Conservation (phyloP, 257 asterid genomes). For the Forsythia suspensa region DNA sequence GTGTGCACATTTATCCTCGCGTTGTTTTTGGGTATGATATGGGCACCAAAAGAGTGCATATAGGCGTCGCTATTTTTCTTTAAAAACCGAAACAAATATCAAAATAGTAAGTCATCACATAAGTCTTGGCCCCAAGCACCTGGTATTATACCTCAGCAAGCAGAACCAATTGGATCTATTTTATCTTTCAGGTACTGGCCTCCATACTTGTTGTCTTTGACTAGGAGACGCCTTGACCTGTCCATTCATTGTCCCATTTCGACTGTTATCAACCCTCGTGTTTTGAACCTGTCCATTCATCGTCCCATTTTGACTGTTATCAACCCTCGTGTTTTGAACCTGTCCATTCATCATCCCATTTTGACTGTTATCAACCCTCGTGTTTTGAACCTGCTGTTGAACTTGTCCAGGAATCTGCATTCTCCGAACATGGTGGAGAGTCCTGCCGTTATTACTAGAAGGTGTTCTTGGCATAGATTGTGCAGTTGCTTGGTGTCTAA, state of each 20-base stretch:
- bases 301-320: slow-evolving; percentile 21
- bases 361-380: slow-evolving; percentile 17
- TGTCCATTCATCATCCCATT: slow-evolving; percentile 25
- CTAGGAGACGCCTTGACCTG: slow-evolving; percentile 37
- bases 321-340: slow-evolving; percentile 19
- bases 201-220: slow-evolving; percentile 55
- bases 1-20: background rate
- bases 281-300: slow-evolving; percentile 20
- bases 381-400: slow-evolving; percentile 27
- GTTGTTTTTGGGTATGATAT: background rate
- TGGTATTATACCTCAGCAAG: slow-evolving; percentile 10
- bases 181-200: slow-evolving; percentile 38
- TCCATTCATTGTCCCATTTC: slow-evolving; percentile 24
- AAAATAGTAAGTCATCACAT: background rate
- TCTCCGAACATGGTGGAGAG: slow-evolving; percentile 29
- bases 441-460: slow-evolving; percentile 23
- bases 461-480: slow-evolving; percentile 15
- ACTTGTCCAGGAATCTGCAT: slow-evolving; percentile 23
- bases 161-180: slow-evolving; percentile 18
- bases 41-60: background rate
- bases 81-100: background rate
- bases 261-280: slow-evolving; percentile 13
- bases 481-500: slow-evolving; percentile 24
- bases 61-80: background rate
- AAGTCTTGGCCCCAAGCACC: background rate